Conservation (phyloP, 2,329 filamentous ascomycete genomes). For the Coniochaeta sp. region DNA sequence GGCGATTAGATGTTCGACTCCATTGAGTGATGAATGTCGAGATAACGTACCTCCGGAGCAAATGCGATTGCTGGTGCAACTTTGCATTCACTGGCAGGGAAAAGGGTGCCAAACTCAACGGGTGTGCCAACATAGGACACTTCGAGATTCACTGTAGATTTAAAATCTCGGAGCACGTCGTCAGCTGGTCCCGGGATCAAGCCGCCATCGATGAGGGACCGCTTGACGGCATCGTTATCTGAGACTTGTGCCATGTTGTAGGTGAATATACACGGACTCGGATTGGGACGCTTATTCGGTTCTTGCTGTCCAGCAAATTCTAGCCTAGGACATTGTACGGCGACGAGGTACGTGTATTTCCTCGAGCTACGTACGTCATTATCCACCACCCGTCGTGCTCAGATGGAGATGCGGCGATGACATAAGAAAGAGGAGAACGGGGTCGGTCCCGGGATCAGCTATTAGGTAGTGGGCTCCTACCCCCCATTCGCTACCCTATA, state of each 20-base stretch:
- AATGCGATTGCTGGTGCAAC: slow-evolving; percentile 28
- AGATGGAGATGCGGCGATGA: no score
- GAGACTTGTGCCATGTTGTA: not conserved
- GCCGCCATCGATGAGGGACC: slow-evolving; percentile 22
- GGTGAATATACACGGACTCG: not conserved
- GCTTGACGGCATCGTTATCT: not conserved
- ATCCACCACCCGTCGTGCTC: no score
- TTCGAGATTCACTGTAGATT: slow-evolving; percentile 29
- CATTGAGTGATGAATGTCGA: not conserved
- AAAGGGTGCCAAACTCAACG: slow-evolving; percentile 19
- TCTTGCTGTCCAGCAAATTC: no score
- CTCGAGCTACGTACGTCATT: no score
- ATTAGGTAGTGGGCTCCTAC: no score
- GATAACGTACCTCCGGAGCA: slow-evolving; percentile 19
- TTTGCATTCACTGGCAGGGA: slow-evolving; percentile 28
- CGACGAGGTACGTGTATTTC: no score
- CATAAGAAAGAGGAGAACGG: no score
- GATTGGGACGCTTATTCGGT: not conserved
- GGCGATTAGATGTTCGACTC: not conserved
- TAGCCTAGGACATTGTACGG: no score
- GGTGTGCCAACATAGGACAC: slow-evolving; percentile 20
- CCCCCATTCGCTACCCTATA: no score
- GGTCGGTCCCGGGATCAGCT: no score
- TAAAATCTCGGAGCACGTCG: slow-evolving; percentile 34
- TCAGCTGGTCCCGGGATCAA: slow-evolving; percentile 33